These are phyloP conservation scores for Talaromyces sp. DNA, from an alignment of 2,329 filamentous ascomycete genomes.

Conservation along the genomic window DNA sequence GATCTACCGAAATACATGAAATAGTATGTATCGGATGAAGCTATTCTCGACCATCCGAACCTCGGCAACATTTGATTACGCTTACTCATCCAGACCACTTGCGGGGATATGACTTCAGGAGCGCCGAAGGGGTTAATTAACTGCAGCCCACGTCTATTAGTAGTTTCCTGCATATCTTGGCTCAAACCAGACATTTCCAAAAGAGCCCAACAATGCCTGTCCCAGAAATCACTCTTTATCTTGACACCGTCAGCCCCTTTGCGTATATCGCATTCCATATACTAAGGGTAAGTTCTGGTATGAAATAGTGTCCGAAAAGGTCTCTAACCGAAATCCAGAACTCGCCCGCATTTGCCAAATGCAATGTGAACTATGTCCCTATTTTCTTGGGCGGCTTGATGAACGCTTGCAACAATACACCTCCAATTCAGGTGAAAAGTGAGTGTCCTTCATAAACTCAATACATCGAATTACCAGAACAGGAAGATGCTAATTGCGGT, in stretches of 20 bases:
- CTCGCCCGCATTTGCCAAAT: slow-evolving; percentile 57
- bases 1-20: neutral
- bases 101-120: neutral
- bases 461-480: too few relatives aligned
- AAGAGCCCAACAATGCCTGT: slow-evolving; percentile 41
- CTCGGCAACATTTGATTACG: slow-evolving; percentile 10
- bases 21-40: neutral
- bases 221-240: slow-evolving; percentile 58
- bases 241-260: slow-evolving; percentile 64
- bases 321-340: slow-evolving; percentile 43
- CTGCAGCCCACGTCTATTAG: neutral
- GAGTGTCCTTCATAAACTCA: slow-evolving; percentile 12
- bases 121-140: too few relatives aligned
- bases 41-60: slow-evolving; percentile 1
- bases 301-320: neutral
- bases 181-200: neutral
- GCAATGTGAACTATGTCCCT: slow-evolving; percentile 60
- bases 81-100: slow-evolving; percentile 11
- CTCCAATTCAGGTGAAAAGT: slow-evolving; percentile 62
- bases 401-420: slow-evolving; percentile 56
- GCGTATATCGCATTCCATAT: slow-evolving; percentile 63
- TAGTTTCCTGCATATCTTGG: too few relatives aligned
- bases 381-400: slow-evolving; percentile 64
- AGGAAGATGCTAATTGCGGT: neutral
- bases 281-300: slow-evolving; percentile 48